phyloP scores from a whole-genome alignment of 1,139 yeast species.

The Wickerhamomyces sp. region DNA sequence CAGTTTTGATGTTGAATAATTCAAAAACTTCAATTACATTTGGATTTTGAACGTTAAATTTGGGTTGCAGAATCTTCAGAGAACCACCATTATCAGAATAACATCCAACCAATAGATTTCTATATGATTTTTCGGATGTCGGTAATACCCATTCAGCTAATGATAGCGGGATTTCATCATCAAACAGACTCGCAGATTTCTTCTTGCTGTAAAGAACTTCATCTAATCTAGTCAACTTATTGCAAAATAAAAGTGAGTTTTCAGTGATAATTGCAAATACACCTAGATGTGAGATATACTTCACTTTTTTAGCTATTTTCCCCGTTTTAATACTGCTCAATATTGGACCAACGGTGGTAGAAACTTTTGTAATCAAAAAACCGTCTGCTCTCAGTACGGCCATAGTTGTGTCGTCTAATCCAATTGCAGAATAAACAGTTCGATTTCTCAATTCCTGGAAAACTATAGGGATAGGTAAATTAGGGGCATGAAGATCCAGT shows the following conservation, averaged over 20 bases:
- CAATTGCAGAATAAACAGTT: slow-evolving; percentile 22
- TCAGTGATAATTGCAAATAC: slow-evolving; percentile 39
- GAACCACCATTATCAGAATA: slow-evolving; percentile 16
- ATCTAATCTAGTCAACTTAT: slow-evolving; percentile 8
- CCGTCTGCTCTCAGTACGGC: slow-evolving; percentile 50
- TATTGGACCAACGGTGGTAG: slow-evolving; percentile 19
- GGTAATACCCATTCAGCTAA: slow-evolving; percentile 21
- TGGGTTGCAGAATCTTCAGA: slow-evolving; percentile 17
- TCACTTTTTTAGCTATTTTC: slow-evolving; percentile 35
- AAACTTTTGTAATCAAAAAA: slow-evolving; percentile 34
- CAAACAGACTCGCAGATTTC: slow-evolving; percentile 7
- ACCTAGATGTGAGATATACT: slow-evolving; percentile 31
- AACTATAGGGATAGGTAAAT: slow-evolving; percentile 38
- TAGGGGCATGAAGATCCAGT: slow-evolving; percentile 30
- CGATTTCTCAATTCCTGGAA: slow-evolving; percentile 35
- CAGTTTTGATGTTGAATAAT: slow-evolving; percentile 15
- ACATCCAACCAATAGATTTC: slow-evolving; percentile 20
- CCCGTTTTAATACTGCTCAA: slow-evolving; percentile 33
- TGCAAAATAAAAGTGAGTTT: slow-evolving; percentile 13
- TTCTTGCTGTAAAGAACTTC: slow-evolving; percentile 7
- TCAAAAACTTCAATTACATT: slow-evolving; percentile 13
- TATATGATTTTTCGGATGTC: slow-evolving; percentile 13
- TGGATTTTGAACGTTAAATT: slow-evolving; percentile 3
- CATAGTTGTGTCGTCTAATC: slow-evolving; percentile 20
- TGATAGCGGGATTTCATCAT: slow-evolving; percentile 13